Percentiles rank a stretch among this genome's conserved stretches.
phyloP scores from a whole-genome alignment of 2,329 filamentous ascomycete genomes.

The Talaromyces sp. region DNA sequence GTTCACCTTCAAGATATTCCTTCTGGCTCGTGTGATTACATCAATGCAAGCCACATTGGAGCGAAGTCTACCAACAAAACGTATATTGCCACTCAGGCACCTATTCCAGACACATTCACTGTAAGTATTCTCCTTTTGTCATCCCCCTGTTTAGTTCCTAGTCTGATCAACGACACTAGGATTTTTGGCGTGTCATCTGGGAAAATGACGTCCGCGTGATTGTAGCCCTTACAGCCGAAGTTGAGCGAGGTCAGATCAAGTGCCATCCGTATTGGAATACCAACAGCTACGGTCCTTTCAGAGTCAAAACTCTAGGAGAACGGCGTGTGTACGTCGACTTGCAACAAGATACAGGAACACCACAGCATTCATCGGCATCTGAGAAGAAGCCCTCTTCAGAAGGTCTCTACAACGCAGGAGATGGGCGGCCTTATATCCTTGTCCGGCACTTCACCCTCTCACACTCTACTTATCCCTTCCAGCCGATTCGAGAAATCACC shows the following conservation, averaged over 20 bases:
- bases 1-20: slow-evolving; percentile 69
- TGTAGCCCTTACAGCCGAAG: slow-evolving; percentile 92
- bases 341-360: slow-evolving; percentile 29
- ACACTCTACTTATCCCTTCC: slow-evolving; percentile 71
- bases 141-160: neutral
- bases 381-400: slow-evolving; percentile 27
- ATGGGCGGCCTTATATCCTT: slow-evolving; percentile 68
- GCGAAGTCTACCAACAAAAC: slow-evolving; percentile 77
- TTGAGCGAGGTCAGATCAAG: slow-evolving; percentile 88
- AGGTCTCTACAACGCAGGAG: slow-evolving; percentile 25
- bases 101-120: slow-evolving; percentile 84
- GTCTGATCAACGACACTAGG: slow-evolving; percentile 46
- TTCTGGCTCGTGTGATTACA: slow-evolving; percentile 75
- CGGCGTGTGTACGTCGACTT: slow-evolving; percentile 72
- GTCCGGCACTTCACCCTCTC: slow-evolving; percentile 82
- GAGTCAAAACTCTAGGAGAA: slow-evolving; percentile 72
- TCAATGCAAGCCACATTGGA: slow-evolving; percentile 87
- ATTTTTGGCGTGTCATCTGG: slow-evolving; percentile 98
- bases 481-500: slow-evolving; percentile 83
- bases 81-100: slow-evolving; percentile 94
- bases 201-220: slow-evolving; percentile 92
- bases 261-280: slow-evolving; percentile 90
- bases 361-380: slow-evolving; percentile 28
- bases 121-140: slow-evolving; percentile 48
- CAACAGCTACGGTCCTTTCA: slow-evolving; percentile 70